phyloP scores from a whole-genome alignment of 2,329 filamentous ascomycete species.

The Beauveria asiatica region DNA sequence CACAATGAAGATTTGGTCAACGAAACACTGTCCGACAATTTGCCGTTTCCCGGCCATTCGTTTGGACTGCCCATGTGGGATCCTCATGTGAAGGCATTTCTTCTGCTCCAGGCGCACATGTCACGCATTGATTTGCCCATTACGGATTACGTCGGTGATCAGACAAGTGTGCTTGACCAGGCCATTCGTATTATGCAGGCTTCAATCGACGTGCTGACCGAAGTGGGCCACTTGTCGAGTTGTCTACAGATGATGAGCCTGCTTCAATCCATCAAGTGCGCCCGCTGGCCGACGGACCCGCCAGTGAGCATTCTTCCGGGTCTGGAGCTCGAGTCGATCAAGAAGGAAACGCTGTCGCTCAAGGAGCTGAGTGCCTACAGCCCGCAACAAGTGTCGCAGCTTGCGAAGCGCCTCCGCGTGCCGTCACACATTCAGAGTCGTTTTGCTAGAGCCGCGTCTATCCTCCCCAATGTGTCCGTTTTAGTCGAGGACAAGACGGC shows the following conservation, averaged over 20 bases:
- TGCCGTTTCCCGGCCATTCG: slow-evolving; percentile 52
- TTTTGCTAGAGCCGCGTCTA: slow-evolving; percentile 51
- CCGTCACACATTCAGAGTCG: slow-evolving; percentile 32
- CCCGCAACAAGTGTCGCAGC: slow-evolving; percentile 28
- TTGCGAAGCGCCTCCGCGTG: slow-evolving; percentile 45
- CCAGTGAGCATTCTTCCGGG: slow-evolving; percentile 73
- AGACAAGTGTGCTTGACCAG: slow-evolving; percentile 83
- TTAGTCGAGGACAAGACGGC: slow-evolving; percentile 53
- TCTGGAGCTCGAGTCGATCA: slow-evolving; percentile 39
- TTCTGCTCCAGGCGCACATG: slow-evolving; percentile 92
- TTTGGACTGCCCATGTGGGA: slow-evolving; percentile 92
- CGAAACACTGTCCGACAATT: slow-evolving; percentile 71
- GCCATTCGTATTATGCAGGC: slow-evolving; percentile 96
- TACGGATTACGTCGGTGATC: slow-evolving; percentile 93
- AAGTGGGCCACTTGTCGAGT: slow-evolving; percentile 73
- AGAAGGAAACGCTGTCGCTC: slow-evolving; percentile 35
- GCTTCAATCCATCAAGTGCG: slow-evolving; percentile 86
- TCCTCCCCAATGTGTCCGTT: slow-evolving; percentile 62
- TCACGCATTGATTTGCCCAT: slow-evolving; percentile 88
- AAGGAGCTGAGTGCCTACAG: slow-evolving; percentile 27
- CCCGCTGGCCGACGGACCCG: slow-evolving; percentile 79
- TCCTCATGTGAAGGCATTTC: slow-evolving; percentile 91
- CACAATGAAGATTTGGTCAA: slow-evolving; percentile 99
- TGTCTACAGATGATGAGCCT: slow-evolving; percentile 75
- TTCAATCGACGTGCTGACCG: slow-evolving; percentile 84